Evolutionary conservation across 352 stramenopile genomes (phyloP).

Genomic region (Pythium dissimile): DNA sequence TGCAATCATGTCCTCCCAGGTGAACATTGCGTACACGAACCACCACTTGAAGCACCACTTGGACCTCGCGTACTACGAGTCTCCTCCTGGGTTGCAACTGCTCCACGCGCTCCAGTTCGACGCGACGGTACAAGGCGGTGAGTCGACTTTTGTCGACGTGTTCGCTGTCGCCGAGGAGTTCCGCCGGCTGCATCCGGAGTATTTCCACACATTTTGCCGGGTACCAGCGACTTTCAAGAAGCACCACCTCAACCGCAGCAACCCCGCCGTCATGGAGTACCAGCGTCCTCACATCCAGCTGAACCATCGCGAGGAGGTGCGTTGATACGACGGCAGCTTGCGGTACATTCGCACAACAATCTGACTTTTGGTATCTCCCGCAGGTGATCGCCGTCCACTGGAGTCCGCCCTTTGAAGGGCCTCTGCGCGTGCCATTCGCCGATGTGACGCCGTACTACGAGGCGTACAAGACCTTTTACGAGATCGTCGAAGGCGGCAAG

Average conservation of each 20-base stretch:
- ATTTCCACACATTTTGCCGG: conserved; percentile 74
- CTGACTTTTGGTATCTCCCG: background rate
- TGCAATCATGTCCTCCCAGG: too few species aligned
- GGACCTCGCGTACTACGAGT: conserved; percentile 97
- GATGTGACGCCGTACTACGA: conserved; percentile 78
- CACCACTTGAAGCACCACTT: conserved; percentile 90
- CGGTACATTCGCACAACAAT: background rate
- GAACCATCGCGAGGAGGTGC: conserved; percentile 77
- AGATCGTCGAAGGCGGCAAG: conserved; percentile 71
- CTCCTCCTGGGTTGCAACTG: conserved; percentile 93
- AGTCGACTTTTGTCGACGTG: conserved; percentile 85
- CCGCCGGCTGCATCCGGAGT: conserved; percentile 48
- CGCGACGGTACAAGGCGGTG: conserved; percentile 71
- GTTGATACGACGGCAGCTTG: background rate
- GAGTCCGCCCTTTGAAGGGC: conserved; percentile 94
- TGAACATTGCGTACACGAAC: conserved; percentile 96
- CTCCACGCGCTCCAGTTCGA: conserved; percentile 91
- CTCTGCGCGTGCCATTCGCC: conserved; percentile 75
- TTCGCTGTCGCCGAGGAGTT: conserved; percentile 76
- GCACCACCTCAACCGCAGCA: conserved; percentile 84
- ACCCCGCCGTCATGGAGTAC: conserved; percentile 91
- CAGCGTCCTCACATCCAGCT: conserved; percentile 92
- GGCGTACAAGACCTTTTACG: conserved; percentile 76
- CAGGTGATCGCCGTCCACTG: conserved; percentile 90
- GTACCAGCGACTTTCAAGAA: conserved; percentile 95